A percentile compares a stretch with the other conserved stretches of the same genome.
Evolutionary conservation across 768 basidiomycete species (phyloP).

Genomic region (Leccinellum luteum): DNA sequence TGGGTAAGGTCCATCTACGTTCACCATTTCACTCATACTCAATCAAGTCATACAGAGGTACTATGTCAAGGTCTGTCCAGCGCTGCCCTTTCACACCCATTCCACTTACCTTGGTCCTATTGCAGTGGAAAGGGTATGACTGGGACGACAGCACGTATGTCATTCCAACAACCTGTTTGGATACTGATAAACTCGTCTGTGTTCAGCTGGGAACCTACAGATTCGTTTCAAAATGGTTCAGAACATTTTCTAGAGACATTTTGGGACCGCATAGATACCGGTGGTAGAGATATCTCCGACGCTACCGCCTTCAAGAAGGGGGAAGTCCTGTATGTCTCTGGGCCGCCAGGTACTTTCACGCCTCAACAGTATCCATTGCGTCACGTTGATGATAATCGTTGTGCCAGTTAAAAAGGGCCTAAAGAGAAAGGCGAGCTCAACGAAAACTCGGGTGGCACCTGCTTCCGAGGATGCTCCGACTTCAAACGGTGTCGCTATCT

Average conservation of each 20-base stretch:
- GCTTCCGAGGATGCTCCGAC: conserved; percentile 6
- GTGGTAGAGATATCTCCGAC: conserved; percentile 47
- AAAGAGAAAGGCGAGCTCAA: conserved; percentile 17
- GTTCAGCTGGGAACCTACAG: conserved; percentile 63
- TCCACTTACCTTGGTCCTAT: conserved; percentile 5
- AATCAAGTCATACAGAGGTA: conserved; percentile 44
- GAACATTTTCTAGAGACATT: conserved; percentile 46
- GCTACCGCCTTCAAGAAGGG: conserved; percentile 49
- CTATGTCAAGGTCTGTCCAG: conserved; percentile 50
- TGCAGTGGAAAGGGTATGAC: conserved; percentile 61
- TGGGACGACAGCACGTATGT: conserved; percentile 59
- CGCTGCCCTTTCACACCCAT: not conserved
- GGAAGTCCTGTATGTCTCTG: conserved; percentile 53
- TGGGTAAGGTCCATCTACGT: conserved; percentile 43
- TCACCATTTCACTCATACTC: conserved; percentile 6
- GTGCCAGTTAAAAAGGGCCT: conserved; percentile 16
- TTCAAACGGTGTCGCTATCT: conserved; percentile 13
- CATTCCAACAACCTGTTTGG: not conserved
- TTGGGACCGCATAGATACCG: conserved; percentile 34
- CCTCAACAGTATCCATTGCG: not conserved
- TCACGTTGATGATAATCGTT: conserved; percentile 1
- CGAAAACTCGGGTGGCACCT: conserved; percentile 7
- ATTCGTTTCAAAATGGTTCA: conserved; percentile 55
- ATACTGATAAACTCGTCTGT: conserved; percentile 6
- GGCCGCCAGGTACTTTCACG: conserved; percentile 53